Conservation (phyloP, 192 early-diverging fungal species). For the Ambispora gerdemannii region DNA sequence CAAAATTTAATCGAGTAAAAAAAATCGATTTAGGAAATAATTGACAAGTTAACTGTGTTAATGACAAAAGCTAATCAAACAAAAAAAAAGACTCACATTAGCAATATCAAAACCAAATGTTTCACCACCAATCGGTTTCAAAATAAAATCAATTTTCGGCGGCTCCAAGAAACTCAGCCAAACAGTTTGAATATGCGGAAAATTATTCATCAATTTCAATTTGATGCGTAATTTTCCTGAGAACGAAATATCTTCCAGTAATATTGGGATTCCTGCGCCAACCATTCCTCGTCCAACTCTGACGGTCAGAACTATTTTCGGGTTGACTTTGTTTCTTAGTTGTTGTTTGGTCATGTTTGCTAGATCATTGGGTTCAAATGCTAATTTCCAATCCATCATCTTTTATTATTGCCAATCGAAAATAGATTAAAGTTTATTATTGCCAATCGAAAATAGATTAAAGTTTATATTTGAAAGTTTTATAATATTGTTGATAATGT, state of each 20-base stretch:
- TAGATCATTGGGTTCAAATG: constrained; percentile 81
- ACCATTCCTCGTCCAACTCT: constrained; percentile 84
- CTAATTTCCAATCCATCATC: constrained; percentile 89
- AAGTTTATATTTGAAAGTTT: no score
- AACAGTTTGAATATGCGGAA: constrained; percentile 82
- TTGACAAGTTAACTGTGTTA: neutral
- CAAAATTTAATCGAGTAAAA: neutral
- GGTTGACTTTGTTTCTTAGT: constrained; percentile 70
- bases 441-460: neutral
- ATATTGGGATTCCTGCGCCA: constrained; percentile 78
- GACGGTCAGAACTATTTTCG: constrained; percentile 82
- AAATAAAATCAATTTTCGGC: constrained; percentile 85
- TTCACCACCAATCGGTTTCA: constrained; percentile 87
- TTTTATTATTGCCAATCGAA: constrained; percentile 20
- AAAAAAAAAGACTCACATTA: constrained; percentile 49
- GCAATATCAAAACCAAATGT: constrained; percentile 84
- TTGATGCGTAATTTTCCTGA: constrained; percentile 71
- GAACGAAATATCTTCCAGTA: constrained; percentile 84
- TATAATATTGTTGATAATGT: neutral
- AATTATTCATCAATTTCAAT: constrained; percentile 81
- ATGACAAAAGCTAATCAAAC: neutral
- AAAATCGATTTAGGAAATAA: neutral
- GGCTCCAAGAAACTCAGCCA: constrained; percentile 81
- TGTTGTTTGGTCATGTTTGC: constrained; percentile 68
- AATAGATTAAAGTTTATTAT: neutral